Base-by-base conservation (phyloP, 768 basidiomycete species). In the Pisolithus tinctorius region DNA sequence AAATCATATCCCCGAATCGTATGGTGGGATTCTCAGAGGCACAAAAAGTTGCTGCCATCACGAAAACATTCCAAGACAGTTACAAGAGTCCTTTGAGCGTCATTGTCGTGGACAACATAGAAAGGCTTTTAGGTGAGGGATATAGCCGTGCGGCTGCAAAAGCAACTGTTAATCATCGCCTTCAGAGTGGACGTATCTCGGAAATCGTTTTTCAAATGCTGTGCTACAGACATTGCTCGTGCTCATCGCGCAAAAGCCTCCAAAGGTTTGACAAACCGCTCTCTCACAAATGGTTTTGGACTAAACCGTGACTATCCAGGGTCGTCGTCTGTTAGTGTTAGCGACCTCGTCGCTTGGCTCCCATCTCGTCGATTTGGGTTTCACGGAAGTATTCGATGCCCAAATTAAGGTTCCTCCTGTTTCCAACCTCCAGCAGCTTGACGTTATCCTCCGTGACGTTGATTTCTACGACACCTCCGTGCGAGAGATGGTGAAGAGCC, bases 11-110 rank as follows among this genome's bases (percentile, higher is more conserved):
- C 2, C 92, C 96, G 0, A 96, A 97, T 62, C 84, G 78, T 59
- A 99, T 99, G 96, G 89, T 98, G 54, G 96, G 96, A 7, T 94
- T 81, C 68, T 82, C 84, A n/a, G 96, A 98, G 66, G 69, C 77
- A 13, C 91, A 93, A 67, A 98, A 99, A 72, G 86, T 99, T 41
- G 74, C 82, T 0, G 81, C 93, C 2, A 89, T 99, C 63, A 88
- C 82, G 64, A 98, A 94, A 70, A 80, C 93, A 31, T 99, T 99
- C 68, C 75, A 78, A 44, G 96, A 99, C 70, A 93, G 89, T 56
- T 94, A 97, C 70, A 99, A 98, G 79, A 93, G 91, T 75, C 94
- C 95, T 6, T 66, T 94, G 54, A 97, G 95, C 62, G 91, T 98
- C 3, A 83, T 99, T 48, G 92, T 99, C 8, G 86, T 99, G 11